Conservation (phyloP, 1,284 basidiomycete species). For the Puccinia brachypodii region DNA sequence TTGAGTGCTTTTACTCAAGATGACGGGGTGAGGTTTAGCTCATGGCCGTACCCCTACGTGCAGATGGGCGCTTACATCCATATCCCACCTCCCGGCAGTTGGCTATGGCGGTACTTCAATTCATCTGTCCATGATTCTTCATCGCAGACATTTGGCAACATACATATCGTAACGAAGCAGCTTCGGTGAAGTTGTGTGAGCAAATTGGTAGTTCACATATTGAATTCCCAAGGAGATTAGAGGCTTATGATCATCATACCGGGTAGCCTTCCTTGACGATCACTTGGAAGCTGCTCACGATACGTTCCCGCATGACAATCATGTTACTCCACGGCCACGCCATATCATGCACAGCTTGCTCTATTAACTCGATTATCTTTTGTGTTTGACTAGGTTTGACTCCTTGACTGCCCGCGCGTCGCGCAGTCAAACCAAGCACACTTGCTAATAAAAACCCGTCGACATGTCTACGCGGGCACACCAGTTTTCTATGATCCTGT, state of each 20-base stretch:
- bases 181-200: no score
- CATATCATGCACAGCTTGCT: neutral
- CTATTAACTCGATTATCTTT: conserved; percentile 5
- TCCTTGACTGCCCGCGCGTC: neutral
- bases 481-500: neutral
- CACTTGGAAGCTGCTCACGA: neutral
- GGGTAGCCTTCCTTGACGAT: no score
- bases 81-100: neutral
- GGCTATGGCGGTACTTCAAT: neutral
- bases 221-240: no score
- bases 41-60: neutral
- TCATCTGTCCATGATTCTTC: neutral
- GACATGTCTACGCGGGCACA: no score
- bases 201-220: no score
- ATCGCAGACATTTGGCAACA: neutral
- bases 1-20: no score
- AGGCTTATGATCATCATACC: no score
- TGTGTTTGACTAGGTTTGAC: conserved; percentile 3
- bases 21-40: no score
- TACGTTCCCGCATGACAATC: neutral
- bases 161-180: no score
- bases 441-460: no score
- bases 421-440: conserved; percentile 18
- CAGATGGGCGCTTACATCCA: neutral
- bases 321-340: neutral